Conservation (phyloP, 768 basidiomycete species). For the Omphalotus guepiniiformis region DNA sequence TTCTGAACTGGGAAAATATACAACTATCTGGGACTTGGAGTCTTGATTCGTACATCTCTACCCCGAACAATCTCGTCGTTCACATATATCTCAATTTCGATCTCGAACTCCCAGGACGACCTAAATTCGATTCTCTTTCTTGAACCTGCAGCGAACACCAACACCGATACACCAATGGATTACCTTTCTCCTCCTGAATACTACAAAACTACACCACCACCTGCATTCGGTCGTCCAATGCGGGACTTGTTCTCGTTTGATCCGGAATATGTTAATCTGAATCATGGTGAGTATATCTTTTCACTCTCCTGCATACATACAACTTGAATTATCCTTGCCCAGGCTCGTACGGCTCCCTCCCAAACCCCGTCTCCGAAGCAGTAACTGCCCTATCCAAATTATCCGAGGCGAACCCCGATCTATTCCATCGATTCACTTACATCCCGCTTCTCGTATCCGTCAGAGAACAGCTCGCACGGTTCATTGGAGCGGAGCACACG, state of each 20-base stretch:
- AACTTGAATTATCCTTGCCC: not conserved
- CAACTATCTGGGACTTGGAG: too few species aligned
- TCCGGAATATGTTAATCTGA: conserved; percentile 58
- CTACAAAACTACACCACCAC: too few species aligned
- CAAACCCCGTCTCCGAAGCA: conserved; percentile 45
- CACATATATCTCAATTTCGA: too few species aligned
- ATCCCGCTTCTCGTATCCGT: conserved; percentile 30
- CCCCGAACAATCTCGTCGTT: too few species aligned
- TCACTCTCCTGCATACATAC: not conserved
- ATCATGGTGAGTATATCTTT: conserved; percentile 44
- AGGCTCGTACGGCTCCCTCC: conserved; percentile 61
- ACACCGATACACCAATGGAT: too few species aligned
- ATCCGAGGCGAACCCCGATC: conserved; percentile 54
- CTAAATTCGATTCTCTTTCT: too few species aligned
- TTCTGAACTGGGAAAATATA: too few species aligned
- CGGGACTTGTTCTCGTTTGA: conserved; percentile 54
- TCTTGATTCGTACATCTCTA: too few species aligned
- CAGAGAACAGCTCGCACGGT: conserved; percentile 44
- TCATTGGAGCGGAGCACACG: conserved; percentile 39
- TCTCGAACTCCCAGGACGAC: too few species aligned
- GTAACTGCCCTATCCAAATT: conserved; percentile 35
- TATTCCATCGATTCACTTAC: conserved; percentile 41
- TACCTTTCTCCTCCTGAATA: too few species aligned
- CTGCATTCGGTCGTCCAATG: conserved; percentile 50
- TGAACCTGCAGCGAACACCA: too few species aligned